Evolutionary conservation across 2,329 filamentous ascomycete species (phyloP), one percentile per base, ranked within the genome.

Genomic region (Alternaria ventricosa): DNA sequence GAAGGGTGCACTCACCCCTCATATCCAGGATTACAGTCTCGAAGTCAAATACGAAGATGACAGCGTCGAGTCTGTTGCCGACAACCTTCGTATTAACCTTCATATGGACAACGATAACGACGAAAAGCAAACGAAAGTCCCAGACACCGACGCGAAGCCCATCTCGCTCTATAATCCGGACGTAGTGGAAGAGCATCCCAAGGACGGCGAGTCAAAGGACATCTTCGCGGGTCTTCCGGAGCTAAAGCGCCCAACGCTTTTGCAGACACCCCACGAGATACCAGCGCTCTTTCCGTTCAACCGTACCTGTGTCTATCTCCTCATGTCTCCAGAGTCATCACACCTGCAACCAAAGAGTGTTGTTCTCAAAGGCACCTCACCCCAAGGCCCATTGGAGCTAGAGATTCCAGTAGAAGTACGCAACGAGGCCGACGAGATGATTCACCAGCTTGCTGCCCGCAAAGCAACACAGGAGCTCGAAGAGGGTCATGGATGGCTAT

Each of bases 381-480:
- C 60, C 11, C 47, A 62, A 49, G 60, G 60, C n/a, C 60, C 60
- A 1, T 30, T 62, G 5, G 41, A 59, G 28, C 28, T 62, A 2
- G 60, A 62, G 3, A 58, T 62, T 3, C 55, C 60, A 1, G 49
- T 62, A 3, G 28, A 62, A 22, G 18, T 27, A 6, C 49, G 55
- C 18, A 30, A 62, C 13, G 60, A 62, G 6, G 15, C 47, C 7
- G 60, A 63, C 15, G 43, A 59, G 12, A 59, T 63, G 60, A 63
- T 63, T 27, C 55, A 63, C 7, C 60, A 63, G 30, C 25, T 63
- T 7, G 60, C 60, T 6, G 60, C 55, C 5, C 43, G 55, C 3
- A 63, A 55, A 33, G 60, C 60, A 43, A 55, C 23, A 6, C 43
- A 63, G 25, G 55, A 63, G 25, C 60, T 63, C n/a, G 60, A 63